Base-by-base conservation (phyloP, 2,329 filamentous ascomycete species). In the Scedosporium apiospermum region DNA sequence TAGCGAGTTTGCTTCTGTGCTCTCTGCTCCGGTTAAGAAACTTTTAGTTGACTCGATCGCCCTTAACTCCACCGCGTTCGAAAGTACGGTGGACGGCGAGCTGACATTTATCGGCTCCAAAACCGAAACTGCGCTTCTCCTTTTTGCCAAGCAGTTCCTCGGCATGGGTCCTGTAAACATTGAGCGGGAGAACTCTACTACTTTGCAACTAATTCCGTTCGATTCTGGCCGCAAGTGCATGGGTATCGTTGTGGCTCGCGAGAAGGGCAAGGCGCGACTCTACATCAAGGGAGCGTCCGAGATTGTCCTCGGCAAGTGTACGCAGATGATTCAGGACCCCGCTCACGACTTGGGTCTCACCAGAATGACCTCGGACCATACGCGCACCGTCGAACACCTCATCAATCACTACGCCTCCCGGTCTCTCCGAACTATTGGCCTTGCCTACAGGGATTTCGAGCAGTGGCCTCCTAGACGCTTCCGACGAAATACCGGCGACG, bases 381-480 rank as follows among this genome's bases (percentile, higher is more conserved):
- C 78, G 61, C 75, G 82, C 65, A 80, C 76, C 6, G 72, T 96
- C 65, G 82, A 84, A 66, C 76, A 80, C 23, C 79, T 91, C 58
- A 96, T 96, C 67, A 85, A 87, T 65, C 83, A 81, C 57, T 96
- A 96, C 71, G 92, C 92, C 9, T 85, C 83, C 27, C 83, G 88
- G 18, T 96, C 91, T 6, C 80, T 96, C 38, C 85, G 92, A 65
- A 96, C 92, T 1, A 96, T 96, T 67, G 90, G 88, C 53, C 82
- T 96, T 66, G 80, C 91, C 61, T 96, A 91, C 75, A 88, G 87
- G 63, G 92, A 96, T 68, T 96, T 95, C 67, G 84, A 90, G 26
- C 82, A 84, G 61, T 96, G 92, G 92, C 92, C 93, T 38, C 91
- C 91, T 4, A 82, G 79, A 64, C 81, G 82, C 58, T 83, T 81